Evolutionary conservation across 2,329 filamentous ascomycete species (phyloP), one percentile per base, ranked within the genome.

Genomic region (Phyllosticta citribraziliensis): DNA sequence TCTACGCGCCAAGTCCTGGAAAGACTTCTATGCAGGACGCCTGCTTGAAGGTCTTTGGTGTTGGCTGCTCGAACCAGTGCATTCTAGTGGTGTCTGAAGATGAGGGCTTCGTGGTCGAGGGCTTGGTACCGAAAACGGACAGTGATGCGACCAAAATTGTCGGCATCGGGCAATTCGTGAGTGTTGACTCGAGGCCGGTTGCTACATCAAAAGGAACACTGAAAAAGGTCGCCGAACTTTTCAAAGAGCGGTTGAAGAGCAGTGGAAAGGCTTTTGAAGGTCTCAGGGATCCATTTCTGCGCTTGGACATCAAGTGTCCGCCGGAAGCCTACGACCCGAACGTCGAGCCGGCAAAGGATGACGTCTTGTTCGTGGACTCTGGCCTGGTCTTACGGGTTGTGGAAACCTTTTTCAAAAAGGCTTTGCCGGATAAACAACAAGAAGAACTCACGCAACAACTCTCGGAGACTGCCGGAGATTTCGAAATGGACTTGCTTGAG

Each of bases 341-440:
- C 65, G 73, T 91, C 5, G 84, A 90, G 63, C 83, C 88, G 3
- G 77, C 83, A 3, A 92, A 92, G 69, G 84, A 89, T 61, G 84
- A 90, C 66, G 80, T 92, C 1, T 67, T 90, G 0, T 91, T 92
- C 67, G 76, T 76, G 4, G 76, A 89, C 57, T 81, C 85, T 2
- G 67, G 70, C 3, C 20, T 67, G 0, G 66, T 87, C 2, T 40
- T 84, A 5, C 67, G 67, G 3, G 65, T 76, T 5, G 71, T 79
- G 2, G 73, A 78, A 20, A 70, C 70, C 30, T 67, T 85, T 0
- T 78, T 85, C 54, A 66, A 65, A 47, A 47, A 47, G 40, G 40
- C 40, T 47, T 6, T 47, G 17, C 40, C 40, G 40, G 40, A 47
- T n/a, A 12, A 47, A n/a, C 35, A 47, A 6, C 40, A n/a, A n/a